phyloP scores from a whole-genome alignment of 2,329 filamentous ascomycete genomes.

The Clonostachys solani region DNA sequence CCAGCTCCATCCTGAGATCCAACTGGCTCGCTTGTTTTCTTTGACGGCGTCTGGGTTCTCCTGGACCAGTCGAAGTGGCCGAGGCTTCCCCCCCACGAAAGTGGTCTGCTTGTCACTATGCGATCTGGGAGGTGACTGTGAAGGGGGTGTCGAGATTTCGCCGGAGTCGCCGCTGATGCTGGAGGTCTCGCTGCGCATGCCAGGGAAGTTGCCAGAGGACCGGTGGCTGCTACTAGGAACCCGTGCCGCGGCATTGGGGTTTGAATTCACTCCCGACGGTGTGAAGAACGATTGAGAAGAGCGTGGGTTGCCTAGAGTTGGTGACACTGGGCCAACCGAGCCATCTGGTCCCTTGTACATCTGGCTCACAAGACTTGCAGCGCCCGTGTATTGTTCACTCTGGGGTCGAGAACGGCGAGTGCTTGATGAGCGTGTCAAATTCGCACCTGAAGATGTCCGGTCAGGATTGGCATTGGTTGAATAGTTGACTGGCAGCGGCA shows the following conservation, averaged over 20 bases:
- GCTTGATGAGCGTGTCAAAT: conserved; percentile 47
- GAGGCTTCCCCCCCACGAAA: conserved; percentile 66
- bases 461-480: too few species aligned
- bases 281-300: conserved; percentile 62
- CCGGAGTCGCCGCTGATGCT: conserved; percentile 67
- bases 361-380: conserved; percentile 75
- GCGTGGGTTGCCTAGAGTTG: conserved; percentile 52
- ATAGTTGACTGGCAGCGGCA: conserved; percentile 27
- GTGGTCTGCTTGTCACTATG: conserved; percentile 52
- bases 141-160: conserved; percentile 37
- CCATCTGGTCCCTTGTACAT: conserved; percentile 75
- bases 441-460: conserved; percentile 58
- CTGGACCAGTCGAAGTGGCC: conserved; percentile 82
- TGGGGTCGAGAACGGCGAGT: conserved; percentile 52
- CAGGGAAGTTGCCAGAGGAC: conserved; percentile 62
- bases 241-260: conserved; percentile 44
- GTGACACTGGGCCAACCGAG: conserved; percentile 56
- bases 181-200: conserved; percentile 62
- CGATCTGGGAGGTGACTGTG: conserved; percentile 48
- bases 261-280: conserved; percentile 39
- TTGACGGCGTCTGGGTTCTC: conserved; percentile 55
- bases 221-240: conserved; percentile 44
- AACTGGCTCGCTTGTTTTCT: conserved; percentile 56
- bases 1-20: conserved; percentile 57
- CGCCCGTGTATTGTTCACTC: conserved; percentile 59